Evolutionary conservation across 495 filamentous ascomycete species (phyloP).

Genomic region (Cudoniella acicularis): DNA sequence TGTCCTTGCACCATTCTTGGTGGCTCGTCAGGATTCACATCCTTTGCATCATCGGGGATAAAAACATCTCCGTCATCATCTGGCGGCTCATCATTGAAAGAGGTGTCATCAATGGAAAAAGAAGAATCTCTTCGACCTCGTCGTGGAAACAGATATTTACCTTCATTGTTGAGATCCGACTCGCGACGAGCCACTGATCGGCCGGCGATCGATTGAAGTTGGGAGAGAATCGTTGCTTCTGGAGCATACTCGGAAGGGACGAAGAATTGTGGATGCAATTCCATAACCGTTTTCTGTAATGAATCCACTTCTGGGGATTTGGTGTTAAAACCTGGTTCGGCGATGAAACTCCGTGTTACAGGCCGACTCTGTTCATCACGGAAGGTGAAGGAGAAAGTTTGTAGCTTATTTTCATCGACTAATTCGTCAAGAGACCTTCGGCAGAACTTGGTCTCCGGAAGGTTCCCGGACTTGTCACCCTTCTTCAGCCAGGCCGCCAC

Average conservation of each 20-base stretch:
- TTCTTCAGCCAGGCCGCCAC: conserved; percentile 57
- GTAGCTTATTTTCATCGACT: conserved; percentile 54
- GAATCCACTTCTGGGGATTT: not conserved
- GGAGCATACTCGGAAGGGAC: conserved; percentile 19
- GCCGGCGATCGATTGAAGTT: conserved; percentile 2
- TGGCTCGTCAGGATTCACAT: too few relatives aligned
- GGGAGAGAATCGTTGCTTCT: conserved; percentile 8
- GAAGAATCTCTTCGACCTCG: too few relatives aligned
- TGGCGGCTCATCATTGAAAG: too few relatives aligned
- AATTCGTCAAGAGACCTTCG: conserved; percentile 57
- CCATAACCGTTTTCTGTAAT: conserved; percentile 15
- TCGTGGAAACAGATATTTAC: too few relatives aligned
- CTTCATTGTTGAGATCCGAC: too few relatives aligned
- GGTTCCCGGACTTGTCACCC: conserved; percentile 41
- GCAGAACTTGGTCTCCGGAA: conserved; percentile 33
- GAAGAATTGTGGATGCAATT: conserved; percentile 17
- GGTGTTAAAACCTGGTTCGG: not conserved
- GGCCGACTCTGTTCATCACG: conserved; percentile 27
- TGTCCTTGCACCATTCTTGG: too few relatives aligned
- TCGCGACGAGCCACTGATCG: conserved; percentile 5
- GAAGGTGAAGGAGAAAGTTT: conserved; percentile 61
- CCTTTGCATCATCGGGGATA: too few relatives aligned
- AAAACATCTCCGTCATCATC: too few relatives aligned
- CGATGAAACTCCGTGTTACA: conserved; percentile 3
- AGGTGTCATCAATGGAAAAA: too few relatives aligned